Percentiles rank a stretch among this genome's conserved stretches.
These are phyloP conservation scores for Colletotrichum caudatum DNA, from an alignment of 2,329 filamentous ascomycete species.

Conservation along the genomic window DNA sequence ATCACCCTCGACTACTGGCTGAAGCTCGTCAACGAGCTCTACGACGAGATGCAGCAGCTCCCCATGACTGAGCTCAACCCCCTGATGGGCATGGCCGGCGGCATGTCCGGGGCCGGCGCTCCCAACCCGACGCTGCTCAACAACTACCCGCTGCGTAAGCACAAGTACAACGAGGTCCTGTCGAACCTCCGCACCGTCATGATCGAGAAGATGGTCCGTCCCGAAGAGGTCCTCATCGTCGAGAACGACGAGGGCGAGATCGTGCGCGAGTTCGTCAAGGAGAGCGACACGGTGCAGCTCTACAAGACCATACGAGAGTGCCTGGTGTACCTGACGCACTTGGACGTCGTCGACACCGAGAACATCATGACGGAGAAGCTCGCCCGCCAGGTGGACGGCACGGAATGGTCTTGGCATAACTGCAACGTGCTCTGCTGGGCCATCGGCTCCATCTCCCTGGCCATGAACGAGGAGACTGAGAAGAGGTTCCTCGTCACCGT, in stretches of 20 bases:
- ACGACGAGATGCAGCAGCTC: constrained; percentile 98
- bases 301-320: constrained; percentile 99
- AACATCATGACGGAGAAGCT: constrained; percentile 99
- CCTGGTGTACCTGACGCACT: constrained; percentile 94
- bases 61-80: constrained; percentile 95
- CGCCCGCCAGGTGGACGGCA: constrained; percentile 91
- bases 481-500: constrained; percentile 98
- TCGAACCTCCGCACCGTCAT: constrained; percentile 96
- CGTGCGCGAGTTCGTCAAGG: constrained; percentile 98
- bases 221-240: constrained; percentile 98
- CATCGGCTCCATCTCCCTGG: constrained; percentile 97
- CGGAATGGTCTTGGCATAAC: constrained; percentile 99
- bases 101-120: constrained; percentile 82
- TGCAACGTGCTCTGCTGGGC: constrained; percentile 99
- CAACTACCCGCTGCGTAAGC: constrained; percentile 94
- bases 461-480: constrained; percentile 99
- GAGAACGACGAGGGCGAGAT: constrained; percentile 99
- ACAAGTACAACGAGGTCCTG: constrained; percentile 95
- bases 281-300: constrained; percentile 97
- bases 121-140: constrained; percentile 86
- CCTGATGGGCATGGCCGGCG: constrained; percentile 80
- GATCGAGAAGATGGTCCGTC: constrained; percentile 99
- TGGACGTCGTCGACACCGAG: constrained; percentile 97
- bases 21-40: constrained; percentile 96
- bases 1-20: constrained; percentile 99